Evolutionary conservation across 2,329 filamentous ascomycete genomes (phyloP).

Genomic region (Apiospora aurea): DNA sequence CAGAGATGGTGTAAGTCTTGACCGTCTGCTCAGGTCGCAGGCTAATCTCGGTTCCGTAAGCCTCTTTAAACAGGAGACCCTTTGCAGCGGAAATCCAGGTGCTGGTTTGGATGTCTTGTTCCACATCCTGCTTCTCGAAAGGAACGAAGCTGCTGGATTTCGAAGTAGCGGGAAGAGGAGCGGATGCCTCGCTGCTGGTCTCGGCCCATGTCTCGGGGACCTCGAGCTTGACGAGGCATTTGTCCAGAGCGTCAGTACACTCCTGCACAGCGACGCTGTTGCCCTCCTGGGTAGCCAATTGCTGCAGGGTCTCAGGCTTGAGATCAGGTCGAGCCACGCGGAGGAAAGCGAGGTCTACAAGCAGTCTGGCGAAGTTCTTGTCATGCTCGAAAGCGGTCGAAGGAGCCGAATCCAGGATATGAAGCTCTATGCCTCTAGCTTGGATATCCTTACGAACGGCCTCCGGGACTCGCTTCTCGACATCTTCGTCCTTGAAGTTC

Average conservation of each 20-base stretch:
- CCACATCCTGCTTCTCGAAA: conserved; percentile 78
- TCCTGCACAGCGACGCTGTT: conserved; percentile 59
- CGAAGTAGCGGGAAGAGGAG: conserved; percentile 68
- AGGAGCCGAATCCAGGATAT: conserved; percentile 75
- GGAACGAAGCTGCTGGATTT: conserved; percentile 82
- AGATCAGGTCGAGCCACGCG: conserved; percentile 75
- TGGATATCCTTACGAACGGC: conserved; percentile 75
- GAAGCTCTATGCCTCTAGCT: conserved; percentile 74
- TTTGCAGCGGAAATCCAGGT: conserved; percentile 88
- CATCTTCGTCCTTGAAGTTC: conserved; percentile 83
- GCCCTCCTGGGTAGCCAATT: conserved; percentile 67
- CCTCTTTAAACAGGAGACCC: conserved; percentile 92
- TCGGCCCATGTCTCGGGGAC: conserved; percentile 83
- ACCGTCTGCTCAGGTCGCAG: conserved; percentile 87
- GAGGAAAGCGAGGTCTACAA: conserved; percentile 85
- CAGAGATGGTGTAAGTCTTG: conserved; percentile 86
- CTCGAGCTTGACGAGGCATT: conserved; percentile 75
- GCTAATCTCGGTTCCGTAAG: conserved; percentile 74
- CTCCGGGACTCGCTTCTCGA: conserved; percentile 84
- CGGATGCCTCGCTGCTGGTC: conserved; percentile 63
- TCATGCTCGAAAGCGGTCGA: conserved; percentile 74
- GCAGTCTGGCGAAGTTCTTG: conserved; percentile 64
- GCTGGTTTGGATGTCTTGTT: conserved; percentile 69
- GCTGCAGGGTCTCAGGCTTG: conserved; percentile 67
- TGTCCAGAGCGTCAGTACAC: conserved; percentile 71